Percentiles rank a stretch among this genome's conserved stretches.
These are phyloP conservation scores for Blastomyces silverae DNA, from an alignment of 2,329 filamentous ascomycete genomes.

Conservation along the genomic window DNA sequence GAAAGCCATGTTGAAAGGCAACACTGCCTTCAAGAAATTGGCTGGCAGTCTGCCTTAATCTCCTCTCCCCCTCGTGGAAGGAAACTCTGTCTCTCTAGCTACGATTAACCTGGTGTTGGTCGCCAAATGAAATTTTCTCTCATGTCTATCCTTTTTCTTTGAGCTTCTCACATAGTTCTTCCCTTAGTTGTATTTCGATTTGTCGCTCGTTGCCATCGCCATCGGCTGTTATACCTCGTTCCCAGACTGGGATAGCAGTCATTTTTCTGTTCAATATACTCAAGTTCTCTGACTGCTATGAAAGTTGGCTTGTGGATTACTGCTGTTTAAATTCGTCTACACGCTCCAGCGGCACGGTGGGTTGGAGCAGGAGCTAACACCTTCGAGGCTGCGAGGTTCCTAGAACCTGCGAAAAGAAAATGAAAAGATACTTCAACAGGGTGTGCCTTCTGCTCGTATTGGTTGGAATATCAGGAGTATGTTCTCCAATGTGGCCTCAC, in stretches of 20 bases:
- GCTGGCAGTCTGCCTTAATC: not conserved
- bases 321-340: not conserved
- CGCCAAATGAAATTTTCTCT: not conserved
- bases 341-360: not conserved
- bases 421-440: not conserved
- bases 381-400: not conserved
- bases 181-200: not conserved
- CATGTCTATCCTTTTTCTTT: not conserved
- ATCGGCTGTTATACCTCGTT: too few species aligned
- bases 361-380: not conserved
- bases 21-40: not conserved
- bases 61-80: not conserved
- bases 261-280: not conserved
- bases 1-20: not conserved
- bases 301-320: not conserved
- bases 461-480: constrained; percentile 9
- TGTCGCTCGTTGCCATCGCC: not conserved
- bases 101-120: not conserved
- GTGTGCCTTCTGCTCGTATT: constrained; percentile 8
- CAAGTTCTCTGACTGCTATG: not conserved
- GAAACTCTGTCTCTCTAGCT: not conserved
- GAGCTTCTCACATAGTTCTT: not conserved
- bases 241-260: not conserved
- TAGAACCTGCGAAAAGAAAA: not conserved
- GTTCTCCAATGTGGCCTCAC: not conserved